phyloP scores from a whole-genome alignment of 2,329 filamentous ascomycete species.

The Exophiala xenobiotica region DNA sequence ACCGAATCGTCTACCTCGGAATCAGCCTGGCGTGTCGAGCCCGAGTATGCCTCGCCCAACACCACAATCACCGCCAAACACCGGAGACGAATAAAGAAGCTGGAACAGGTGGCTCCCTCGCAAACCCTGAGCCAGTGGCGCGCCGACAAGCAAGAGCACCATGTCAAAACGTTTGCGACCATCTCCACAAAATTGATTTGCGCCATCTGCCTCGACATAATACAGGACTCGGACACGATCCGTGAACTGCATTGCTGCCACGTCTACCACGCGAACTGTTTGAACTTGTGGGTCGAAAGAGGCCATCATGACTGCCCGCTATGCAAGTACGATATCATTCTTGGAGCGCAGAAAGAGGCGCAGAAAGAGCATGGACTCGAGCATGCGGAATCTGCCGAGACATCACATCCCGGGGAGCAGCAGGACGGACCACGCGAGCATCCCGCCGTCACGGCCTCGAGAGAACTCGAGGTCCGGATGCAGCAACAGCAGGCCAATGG shows the following conservation, averaged over 20 bases:
- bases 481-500: background rate
- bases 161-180: slow-evolving; percentile 23
- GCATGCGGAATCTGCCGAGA: background rate
- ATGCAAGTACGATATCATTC: slow-evolving; percentile 26
- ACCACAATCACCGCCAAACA: slow-evolving; percentile 13
- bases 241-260: slow-evolving; percentile 24
- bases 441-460: background rate
- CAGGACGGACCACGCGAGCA: background rate
- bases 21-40: slow-evolving; percentile 18
- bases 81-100: slow-evolving; percentile 21
- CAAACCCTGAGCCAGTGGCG: slow-evolving; percentile 21
- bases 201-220: slow-evolving; percentile 24
- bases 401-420: background rate
- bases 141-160: slow-evolving; percentile 16
- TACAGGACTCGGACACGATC: slow-evolving; percentile 23
- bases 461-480: background rate
- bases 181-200: slow-evolving; percentile 18
- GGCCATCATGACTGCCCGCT: slow-evolving; percentile 26
- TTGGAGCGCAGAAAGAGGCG: slow-evolving; percentile 13
- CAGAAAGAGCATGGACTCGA: background rate
- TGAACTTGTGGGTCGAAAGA: slow-evolving; percentile 25
- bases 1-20: slow-evolving; percentile 14
- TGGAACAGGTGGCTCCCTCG: slow-evolving; percentile 21
- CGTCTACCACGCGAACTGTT: slow-evolving; percentile 21
- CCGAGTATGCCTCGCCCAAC: slow-evolving; percentile 4